Conservation (phyloP, 2,329 filamentous ascomycete genomes). For the Corniculantispora saksenae region DNA sequence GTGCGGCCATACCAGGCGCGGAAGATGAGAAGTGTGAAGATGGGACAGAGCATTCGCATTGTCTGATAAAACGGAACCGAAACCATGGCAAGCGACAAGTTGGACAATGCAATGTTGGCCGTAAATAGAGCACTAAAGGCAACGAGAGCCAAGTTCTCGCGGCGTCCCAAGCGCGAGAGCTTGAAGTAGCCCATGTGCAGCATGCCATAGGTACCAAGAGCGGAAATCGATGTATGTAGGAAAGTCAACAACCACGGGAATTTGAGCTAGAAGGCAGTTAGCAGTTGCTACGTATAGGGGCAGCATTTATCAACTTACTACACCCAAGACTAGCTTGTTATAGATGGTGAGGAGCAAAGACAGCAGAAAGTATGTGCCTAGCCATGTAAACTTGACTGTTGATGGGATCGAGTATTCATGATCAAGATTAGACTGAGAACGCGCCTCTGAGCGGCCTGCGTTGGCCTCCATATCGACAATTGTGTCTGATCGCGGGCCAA, state of each 20-base stretch:
- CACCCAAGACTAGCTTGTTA: conserved; percentile 59
- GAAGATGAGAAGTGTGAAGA: conserved; percentile 64
- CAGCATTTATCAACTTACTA: conserved; percentile 36
- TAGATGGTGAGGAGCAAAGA: conserved; percentile 54
- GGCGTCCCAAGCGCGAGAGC: conserved; percentile 51
- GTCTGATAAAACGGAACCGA: conserved; percentile 69
- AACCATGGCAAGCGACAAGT: conserved; percentile 61
- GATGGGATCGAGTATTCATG: conserved; percentile 48
- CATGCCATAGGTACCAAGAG: conserved; percentile 56
- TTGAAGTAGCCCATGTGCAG: conserved; percentile 54
- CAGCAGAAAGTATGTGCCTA: conserved; percentile 54
- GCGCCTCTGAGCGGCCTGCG: conserved; percentile 29
- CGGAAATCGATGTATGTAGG: conserved; percentile 58
- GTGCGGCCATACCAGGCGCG: conserved; percentile 55
- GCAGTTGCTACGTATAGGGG: not conserved
- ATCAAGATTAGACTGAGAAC: conserved; percentile 38
- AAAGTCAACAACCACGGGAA: conserved; percentile 64
- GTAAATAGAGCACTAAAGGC: conserved; percentile 63
- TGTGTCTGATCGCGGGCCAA: conserved; percentile 17
- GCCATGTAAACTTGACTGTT: conserved; percentile 50
- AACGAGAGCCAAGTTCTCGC: conserved; percentile 56
- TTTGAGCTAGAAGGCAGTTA: conserved; percentile 45
- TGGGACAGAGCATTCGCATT: conserved; percentile 61
- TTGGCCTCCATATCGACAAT: conserved; percentile 36
- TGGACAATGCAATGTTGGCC: conserved; percentile 65